A percentile compares a stretch with the other conserved stretches of the same genome.
phyloP scores from a whole-genome alignment of 768 basidiomycete species.

The Fomitopsis pulvina region DNA sequence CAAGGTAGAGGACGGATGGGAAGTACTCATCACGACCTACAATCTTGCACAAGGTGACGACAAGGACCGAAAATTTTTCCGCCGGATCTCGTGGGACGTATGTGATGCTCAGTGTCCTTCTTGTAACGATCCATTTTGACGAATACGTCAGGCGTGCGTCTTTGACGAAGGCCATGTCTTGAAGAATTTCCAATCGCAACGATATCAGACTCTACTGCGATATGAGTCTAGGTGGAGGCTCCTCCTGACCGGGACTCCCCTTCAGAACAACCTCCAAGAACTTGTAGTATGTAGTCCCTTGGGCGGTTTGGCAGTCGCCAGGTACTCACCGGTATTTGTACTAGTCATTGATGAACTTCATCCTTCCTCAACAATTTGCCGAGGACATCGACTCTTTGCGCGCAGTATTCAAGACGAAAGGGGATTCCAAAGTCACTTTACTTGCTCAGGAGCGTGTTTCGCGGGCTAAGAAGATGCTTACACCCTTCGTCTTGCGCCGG shows the following conservation, averaged over 20 bases:
- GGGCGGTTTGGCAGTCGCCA: conserved; percentile 2
- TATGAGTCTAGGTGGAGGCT: conserved; percentile 87
- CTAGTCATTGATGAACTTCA: conserved; percentile 97
- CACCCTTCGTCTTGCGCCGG: conserved; percentile 94
- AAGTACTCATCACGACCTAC: conserved; percentile 95
- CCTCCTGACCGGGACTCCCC: conserved; percentile 89
- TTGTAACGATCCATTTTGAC: background rate
- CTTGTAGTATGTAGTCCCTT: conserved; percentile 62
- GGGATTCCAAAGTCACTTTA: conserved; percentile 82
- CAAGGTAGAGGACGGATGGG: conserved; percentile 60
- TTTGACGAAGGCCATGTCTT: conserved; percentile 97
- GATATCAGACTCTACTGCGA: conserved; percentile 83
- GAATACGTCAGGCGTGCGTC: conserved; percentile 66
- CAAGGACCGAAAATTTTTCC: conserved; percentile 89
- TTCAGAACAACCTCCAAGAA: conserved; percentile 90
- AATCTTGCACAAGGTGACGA: conserved; percentile 85
- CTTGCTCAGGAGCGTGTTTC: conserved; percentile 92
- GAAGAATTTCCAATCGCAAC: conserved; percentile 97
- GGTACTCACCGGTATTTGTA: conserved; percentile 1
- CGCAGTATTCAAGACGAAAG: conserved; percentile 95
- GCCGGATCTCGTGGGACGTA: conserved; percentile 88
- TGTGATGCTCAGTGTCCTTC: conserved; percentile 25
- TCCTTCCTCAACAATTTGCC: conserved; percentile 85
- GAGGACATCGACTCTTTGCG: conserved; percentile 73
- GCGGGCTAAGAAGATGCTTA: conserved; percentile 98